Percentiles rank a stretch among this genome's conserved stretches.
Conservation (phyloP, 257 asterid species). For the Rubia yunnanensis region DNA sequence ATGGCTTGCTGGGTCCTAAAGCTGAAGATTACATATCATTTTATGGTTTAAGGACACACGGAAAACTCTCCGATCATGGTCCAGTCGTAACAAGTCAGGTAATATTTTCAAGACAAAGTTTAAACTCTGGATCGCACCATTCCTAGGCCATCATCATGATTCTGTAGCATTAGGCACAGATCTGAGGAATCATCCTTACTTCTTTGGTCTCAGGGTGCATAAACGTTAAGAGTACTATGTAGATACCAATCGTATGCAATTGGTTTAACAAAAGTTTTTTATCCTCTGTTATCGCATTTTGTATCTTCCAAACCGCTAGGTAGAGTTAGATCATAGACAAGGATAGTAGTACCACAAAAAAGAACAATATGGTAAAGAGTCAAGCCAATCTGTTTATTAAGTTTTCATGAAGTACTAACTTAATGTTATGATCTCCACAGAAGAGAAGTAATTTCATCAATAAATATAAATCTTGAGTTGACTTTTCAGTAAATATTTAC, state of each 20-base stretch:
- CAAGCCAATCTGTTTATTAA: not conserved
- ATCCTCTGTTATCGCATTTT: not conserved
- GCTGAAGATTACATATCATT: conserved; percentile 70
- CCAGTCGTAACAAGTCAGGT: conserved; percentile 89
- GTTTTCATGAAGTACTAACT: not conserved
- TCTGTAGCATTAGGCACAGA: not conserved
- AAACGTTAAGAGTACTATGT: not conserved
- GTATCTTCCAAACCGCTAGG: not conserved
- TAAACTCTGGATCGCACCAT: not conserved
- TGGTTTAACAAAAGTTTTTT: too few species aligned
- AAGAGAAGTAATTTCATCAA: not conserved
- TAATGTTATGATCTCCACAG: not conserved
- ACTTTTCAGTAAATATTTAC: not conserved
- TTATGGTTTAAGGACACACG: conserved; percentile 75
- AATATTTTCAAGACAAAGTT: not conserved
- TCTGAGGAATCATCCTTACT: not conserved
- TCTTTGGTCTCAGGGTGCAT: not conserved
- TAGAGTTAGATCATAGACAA: not conserved
- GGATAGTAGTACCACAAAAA: not conserved
- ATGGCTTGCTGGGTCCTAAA: conserved; percentile 54
- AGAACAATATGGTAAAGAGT: not conserved
- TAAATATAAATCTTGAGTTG: not conserved
- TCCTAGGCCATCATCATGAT: not conserved
- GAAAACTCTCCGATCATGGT: conserved; percentile 60
- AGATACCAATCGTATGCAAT: too few species aligned